Conservation (phyloP, 495 filamentous ascomycete species). For the Penicillium soppii region DNA sequence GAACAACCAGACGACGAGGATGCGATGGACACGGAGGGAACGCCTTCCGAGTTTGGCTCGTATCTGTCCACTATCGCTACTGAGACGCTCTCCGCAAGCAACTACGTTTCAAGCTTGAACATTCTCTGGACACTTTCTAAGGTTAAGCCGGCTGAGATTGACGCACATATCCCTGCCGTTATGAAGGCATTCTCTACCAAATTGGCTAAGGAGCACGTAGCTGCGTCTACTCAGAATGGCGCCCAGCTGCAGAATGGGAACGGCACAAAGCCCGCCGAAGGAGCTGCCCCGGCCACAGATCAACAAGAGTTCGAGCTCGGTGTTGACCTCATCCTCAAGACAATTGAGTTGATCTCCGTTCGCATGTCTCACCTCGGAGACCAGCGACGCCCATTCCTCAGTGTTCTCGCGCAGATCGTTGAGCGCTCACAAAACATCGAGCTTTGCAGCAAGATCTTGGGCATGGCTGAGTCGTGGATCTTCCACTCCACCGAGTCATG, state of each 20-base stretch:
- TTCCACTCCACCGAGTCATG: conserved; percentile 90
- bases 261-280: conserved; percentile 49
- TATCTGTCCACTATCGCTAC: conserved; percentile 80
- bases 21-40: conserved; percentile 76
- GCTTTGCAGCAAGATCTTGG: conserved; percentile 86
- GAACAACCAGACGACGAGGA: conserved; percentile 85
- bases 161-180: conserved; percentile 79
- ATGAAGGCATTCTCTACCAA: conserved; percentile 96
- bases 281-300: conserved; percentile 52
- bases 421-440: conserved; percentile 85
- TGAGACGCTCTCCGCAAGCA: conserved; percentile 71
- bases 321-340: conserved; percentile 85
- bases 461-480: conserved; percentile 94
- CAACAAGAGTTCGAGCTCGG: conserved; percentile 80
- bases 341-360: conserved; percentile 84
- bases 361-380: conserved; percentile 95
- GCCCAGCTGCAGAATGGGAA: conserved; percentile 35
- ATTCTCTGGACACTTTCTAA: conserved; percentile 88
- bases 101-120: conserved; percentile 84
- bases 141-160: conserved; percentile 78
- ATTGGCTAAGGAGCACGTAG: conserved; percentile 89
- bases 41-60: conserved; percentile 74
- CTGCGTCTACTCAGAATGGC: conserved; percentile 57
- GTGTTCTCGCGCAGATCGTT: conserved; percentile 88
- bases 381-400: conserved; percentile 86